phyloP scores from a whole-genome alignment of 1,139 yeast species.

The Debaryomyces nepalensis region DNA sequence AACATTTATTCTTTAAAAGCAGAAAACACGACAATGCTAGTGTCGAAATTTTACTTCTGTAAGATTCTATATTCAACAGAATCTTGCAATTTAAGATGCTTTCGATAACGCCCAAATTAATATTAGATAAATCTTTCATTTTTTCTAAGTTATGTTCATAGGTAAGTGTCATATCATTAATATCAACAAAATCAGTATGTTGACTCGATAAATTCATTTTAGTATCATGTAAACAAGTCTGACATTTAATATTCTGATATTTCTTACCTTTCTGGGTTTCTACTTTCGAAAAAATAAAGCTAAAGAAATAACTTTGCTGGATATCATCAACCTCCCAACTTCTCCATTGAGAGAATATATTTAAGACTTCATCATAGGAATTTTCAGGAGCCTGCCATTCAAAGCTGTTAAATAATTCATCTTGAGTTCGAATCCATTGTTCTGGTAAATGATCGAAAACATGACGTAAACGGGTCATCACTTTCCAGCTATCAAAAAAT shows the following conservation, averaged over 20 bases:
- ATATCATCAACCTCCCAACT: constrained; percentile 73
- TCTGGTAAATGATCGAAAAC: constrained; percentile 64
- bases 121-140: constrained; percentile 15
- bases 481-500: constrained; percentile 85
- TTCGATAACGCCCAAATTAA: constrained; percentile 19
- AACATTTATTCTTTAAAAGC: neutral
- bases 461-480: constrained; percentile 77
- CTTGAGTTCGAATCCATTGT: constrained; percentile 46
- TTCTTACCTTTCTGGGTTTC: constrained; percentile 7
- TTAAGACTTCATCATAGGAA: constrained; percentile 59
- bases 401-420: constrained; percentile 23
- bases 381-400: constrained; percentile 50
- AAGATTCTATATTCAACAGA: constrained; percentile 27
- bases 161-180: constrained; percentile 20
- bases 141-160: constrained; percentile 13
- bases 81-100: constrained; percentile 19
- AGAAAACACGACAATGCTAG: constrained; percentile 17
- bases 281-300: constrained; percentile 37
- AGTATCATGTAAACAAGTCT: constrained; percentile 6
- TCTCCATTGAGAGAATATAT: constrained; percentile 80
- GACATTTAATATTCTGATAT: constrained; percentile 1
- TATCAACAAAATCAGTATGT: constrained; percentile 22
- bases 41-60: constrained; percentile 30
- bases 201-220: constrained; percentile 9
- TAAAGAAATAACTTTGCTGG: constrained; percentile 59